Base-by-base conservation (phyloP, 148 eudicot species). In the Fallopia convolvulus region DNA sequence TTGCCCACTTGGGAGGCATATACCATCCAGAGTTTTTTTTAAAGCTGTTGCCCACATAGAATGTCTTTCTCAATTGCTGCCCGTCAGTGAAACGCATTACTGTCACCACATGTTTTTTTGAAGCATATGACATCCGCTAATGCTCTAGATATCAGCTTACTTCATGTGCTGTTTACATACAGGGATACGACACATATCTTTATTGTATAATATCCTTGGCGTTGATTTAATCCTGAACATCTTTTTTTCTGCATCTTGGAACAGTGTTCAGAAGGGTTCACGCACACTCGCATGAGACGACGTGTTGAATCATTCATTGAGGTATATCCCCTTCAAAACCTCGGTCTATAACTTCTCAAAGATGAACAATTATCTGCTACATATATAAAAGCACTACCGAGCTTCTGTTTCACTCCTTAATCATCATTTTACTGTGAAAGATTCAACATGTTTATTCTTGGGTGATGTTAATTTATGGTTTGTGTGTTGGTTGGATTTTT, bases 231-330 rank as follows among this genome's bases (percentile, higher is more conserved):
- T 10, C 72, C 21, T 68, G 72, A 23, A 14, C 6, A 8, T 0
- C 2, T 2, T 18, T n/a, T 32, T 77, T 32, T 8, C 49, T 70
- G 63, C 36, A 77, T 68, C 15, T 68, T 52, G 63, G 5, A 75
- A 53, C 91, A 95, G 99, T 95, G 98, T 78, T 95, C 99, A 40
- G 99, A 92, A 86, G 97, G 97, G 56, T 95, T 95, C 86, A 95
- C 93, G 97, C 99, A 95, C 77, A 93, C 99, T 77, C 91, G 98
- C 76, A 95, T 95, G 99, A 93, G 99, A 79, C 91, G 99, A 12
- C 94, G 97, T 23, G 99, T 95, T 76, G 99, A 95, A 79, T 89
- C 99, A 74, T 79, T 95, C 78, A 93, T 95, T 79, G 90, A 90
- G 99, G 99, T 95, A 84, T 80, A 21, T 55, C 30, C 74, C 56